Evolutionary conservation across 306 rosid genomes (phyloP), one percentile per base, ranked within the genome.

Genomic region (Leucaena leucocephala): DNA sequence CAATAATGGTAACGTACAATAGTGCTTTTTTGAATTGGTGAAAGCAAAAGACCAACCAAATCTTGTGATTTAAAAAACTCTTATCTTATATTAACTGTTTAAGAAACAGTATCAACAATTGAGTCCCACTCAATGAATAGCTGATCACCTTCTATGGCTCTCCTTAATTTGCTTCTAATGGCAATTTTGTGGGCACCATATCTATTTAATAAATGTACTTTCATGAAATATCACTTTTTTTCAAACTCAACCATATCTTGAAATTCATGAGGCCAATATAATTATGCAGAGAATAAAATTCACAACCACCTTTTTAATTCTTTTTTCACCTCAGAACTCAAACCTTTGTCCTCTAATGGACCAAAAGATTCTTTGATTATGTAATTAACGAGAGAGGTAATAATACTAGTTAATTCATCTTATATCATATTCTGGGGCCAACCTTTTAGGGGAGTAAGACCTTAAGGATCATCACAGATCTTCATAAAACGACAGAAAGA

Each of bases 131-230:
- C 66, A 11, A 27, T 75, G 7, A 85, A 55, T 70, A 39, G 15
- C 59, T 79, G 77, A 82, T 79, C 84, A 85, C 86, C 80, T 62
- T 82, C 35, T 42, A 48, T 79, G 88, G 84, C 64, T 79, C 84
- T 57, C 64, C 57, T 69, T 69, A 69, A 46, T 71, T 71, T 71
- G 42, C 33, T 59, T 27, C 34, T 58, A 70, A 45, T 70, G 50
- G 70, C 42, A 78, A 71, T 78, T 71, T 71, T 59, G 50, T 71
- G 27, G 42, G 64, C 63, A 36, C 82, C 52, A 45, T 61, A 19
- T 52, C 3, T 77, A 38, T 40, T 1, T 22, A n/a, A 27, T 13
- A 46, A 54, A 54, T 16, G 64, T 78, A 49, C 46, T 69, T 61
- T 10, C 48, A 15, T 17, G 15, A 22, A 0, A 55, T 33, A 43